Evolutionary conservation across 2,329 filamentous ascomycete species (phyloP).

Genomic region (Harringtonia aguacate): DNA sequence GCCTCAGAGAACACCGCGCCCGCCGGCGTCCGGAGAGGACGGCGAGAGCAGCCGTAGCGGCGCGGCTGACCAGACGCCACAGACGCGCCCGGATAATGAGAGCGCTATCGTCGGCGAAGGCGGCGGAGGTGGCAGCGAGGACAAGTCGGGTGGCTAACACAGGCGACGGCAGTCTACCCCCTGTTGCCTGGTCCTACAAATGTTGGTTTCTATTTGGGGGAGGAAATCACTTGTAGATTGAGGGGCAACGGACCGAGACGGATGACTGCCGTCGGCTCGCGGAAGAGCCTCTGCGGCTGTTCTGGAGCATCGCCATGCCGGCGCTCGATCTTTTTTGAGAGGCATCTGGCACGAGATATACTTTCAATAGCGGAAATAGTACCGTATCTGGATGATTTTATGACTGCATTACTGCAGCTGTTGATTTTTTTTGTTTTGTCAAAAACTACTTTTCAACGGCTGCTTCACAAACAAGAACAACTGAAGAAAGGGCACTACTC

Average conservation of each 20-base stretch:
- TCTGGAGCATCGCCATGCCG: too few relatives aligned
- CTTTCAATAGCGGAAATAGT: too few relatives aligned
- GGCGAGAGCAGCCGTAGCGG: background rate
- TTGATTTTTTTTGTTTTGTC: too few relatives aligned
- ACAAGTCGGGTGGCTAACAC: slow-evolving; percentile 54
- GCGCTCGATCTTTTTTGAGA: too few relatives aligned
- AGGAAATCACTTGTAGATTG: slow-evolving; percentile 27
- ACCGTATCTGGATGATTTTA: too few relatives aligned
- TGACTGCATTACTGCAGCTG: too few relatives aligned
- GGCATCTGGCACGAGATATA: too few relatives aligned
- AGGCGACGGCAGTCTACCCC: slow-evolving; percentile 53
- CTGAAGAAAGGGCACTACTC: too few relatives aligned
- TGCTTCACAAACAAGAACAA: too few relatives aligned
- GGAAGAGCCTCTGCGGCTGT: too few relatives aligned
- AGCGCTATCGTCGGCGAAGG: background rate
- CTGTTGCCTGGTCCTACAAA: slow-evolving; percentile 52
- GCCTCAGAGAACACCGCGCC: background rate
- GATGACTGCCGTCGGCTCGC: slow-evolving; percentile 43
- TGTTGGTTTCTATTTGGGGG: background rate
- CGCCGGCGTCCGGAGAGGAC: background rate
- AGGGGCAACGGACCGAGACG: slow-evolving; percentile 52
- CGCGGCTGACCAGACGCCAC: background rate
- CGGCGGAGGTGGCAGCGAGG: slow-evolving; percentile 29
- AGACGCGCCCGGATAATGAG: background rate
- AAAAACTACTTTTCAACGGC: too few relatives aligned